Evolutionary conservation across 2,329 filamentous ascomycete species (phyloP).

Genomic region (Clarireedia sp.): DNA sequence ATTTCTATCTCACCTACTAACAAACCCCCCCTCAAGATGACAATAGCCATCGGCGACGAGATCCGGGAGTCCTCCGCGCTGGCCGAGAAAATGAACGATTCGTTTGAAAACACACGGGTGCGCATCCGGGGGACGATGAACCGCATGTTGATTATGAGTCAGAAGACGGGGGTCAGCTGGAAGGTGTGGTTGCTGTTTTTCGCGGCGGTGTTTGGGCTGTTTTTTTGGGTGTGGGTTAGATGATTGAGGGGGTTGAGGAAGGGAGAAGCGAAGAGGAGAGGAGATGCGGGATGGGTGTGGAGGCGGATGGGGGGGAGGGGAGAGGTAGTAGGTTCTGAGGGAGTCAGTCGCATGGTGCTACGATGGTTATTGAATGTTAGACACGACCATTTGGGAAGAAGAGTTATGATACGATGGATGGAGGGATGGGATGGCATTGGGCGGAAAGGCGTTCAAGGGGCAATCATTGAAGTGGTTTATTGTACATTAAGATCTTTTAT

Average conservation of each 20-base stretch:
- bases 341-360: too few relatives aligned
- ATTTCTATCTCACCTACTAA: not conserved
- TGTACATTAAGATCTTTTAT: not conserved
- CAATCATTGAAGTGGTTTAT: too few relatives aligned
- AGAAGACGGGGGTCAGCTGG: slow-evolving; percentile 92
- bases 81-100: slow-evolving; percentile 92
- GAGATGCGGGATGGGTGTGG: not conserved
- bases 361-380: too few relatives aligned
- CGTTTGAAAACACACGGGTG: slow-evolving; percentile 77
- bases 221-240: slow-evolving; percentile 89
- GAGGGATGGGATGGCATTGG: not conserved
- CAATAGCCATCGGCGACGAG: slow-evolving; percentile 86
- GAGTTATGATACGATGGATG: slow-evolving; percentile 1
- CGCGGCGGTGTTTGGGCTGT: slow-evolving; percentile 69
- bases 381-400: too few relatives aligned
- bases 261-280: not conserved
- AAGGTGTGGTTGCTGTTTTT: slow-evolving; percentile 91
- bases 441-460: not conserved
- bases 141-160: slow-evolving; percentile 91
- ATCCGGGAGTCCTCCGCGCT: slow-evolving; percentile 84
- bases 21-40: slow-evolving; percentile 47
- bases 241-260: slow-evolving; percentile 34
- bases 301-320: not conserved
- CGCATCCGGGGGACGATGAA: slow-evolving; percentile 90
- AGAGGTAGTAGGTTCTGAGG: not conserved